Conservation (phyloP, 73 alveolate genomes). For the Tetrahymena borealis region DNA sequence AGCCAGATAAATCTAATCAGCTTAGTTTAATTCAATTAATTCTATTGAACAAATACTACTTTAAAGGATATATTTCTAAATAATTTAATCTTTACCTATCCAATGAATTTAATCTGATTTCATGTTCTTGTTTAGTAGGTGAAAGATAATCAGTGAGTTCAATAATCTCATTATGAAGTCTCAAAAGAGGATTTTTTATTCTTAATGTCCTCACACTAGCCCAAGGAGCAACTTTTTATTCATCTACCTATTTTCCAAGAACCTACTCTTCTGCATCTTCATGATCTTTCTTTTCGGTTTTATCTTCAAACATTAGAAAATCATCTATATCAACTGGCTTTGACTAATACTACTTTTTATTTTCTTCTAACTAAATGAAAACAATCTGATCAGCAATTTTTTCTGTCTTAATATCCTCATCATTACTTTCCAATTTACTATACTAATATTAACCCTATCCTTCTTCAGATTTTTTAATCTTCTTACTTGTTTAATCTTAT, state of each 20-base stretch:
- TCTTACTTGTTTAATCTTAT: not conserved
- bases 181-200: constrained; percentile 59
- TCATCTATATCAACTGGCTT: not conserved
- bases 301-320: not conserved
- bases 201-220: constrained; percentile 1
- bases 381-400: not conserved
- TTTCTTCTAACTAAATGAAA: not conserved
- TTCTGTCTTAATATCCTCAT: not conserved
- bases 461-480: not conserved
- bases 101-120: constrained; percentile 52
- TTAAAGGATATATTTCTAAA: not conserved
- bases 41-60: no score
- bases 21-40: no score
- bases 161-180: constrained; percentile 92
- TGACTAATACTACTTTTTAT: not conserved
- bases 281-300: not conserved
- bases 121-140: constrained; percentile 69
- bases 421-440: not conserved
- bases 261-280: not conserved
- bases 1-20: no score
- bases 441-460: not conserved
- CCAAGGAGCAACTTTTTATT: constrained; percentile 35
- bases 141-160: constrained; percentile 79
- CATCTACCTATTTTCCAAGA: not conserved
- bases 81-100: not conserved